These are phyloP conservation scores for Diaporthe caulivora DNA, from an alignment of 2,329 filamentous ascomycete species.

Conservation along the genomic window DNA sequence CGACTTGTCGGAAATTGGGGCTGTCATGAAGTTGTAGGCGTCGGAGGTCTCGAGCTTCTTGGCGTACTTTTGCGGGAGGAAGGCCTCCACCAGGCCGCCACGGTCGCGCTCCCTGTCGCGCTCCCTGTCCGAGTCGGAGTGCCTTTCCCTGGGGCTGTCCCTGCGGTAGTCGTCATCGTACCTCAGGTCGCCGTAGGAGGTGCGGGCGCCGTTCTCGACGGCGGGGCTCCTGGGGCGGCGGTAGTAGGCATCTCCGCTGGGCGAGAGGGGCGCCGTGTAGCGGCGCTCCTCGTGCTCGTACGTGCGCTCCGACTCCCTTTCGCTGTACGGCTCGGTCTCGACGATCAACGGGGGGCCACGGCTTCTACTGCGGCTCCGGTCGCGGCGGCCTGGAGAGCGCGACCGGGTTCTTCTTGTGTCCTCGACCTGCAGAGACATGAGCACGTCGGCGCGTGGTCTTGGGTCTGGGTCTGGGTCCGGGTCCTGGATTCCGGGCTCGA, in stretches of 20 bases:
- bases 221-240: conserved; percentile 51
- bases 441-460: not conserved
- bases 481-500: not conserved
- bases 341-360: conserved; percentile 50
- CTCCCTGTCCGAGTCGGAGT: conserved; percentile 50
- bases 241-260: conserved; percentile 49
- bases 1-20: conserved; percentile 44
- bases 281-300: conserved; percentile 49
- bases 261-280: conserved; percentile 45
- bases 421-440: conserved; percentile 66
- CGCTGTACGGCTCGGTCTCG: conserved; percentile 58
- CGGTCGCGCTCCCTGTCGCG: conserved; percentile 41
- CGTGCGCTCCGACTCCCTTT: conserved; percentile 45
- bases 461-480: not conserved
- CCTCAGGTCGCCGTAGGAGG: conserved; percentile 38
- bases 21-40: conserved; percentile 43
- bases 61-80: conserved; percentile 63
- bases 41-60: conserved; percentile 46
- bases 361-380: conserved; percentile 50
- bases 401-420: conserved; percentile 60
- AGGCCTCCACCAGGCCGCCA: conserved; percentile 49
- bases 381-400: conserved; percentile 56
- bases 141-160: conserved; percentile 44
- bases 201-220: conserved; percentile 41
- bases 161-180: conserved; percentile 46